Percentiles rank a stretch among this genome's conserved stretches.
These are phyloP conservation scores for Cladorrhinum sp. DNA, from an alignment of 2,329 filamentous ascomycete genomes.

Conservation along the genomic window DNA sequence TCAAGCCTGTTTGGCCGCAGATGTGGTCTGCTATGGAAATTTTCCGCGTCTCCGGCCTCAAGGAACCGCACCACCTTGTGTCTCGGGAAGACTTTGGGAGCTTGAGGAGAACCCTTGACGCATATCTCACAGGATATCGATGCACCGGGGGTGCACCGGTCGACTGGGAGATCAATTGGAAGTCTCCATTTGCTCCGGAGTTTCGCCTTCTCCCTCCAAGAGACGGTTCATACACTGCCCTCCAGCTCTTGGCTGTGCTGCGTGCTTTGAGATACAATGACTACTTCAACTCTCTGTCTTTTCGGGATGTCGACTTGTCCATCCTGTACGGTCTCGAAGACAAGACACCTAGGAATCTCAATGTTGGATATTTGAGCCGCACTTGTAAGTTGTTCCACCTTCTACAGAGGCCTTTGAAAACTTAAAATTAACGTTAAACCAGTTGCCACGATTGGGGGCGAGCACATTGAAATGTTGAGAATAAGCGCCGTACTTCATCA, in stretches of 20 bases:
- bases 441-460: slow-evolving; percentile 32
- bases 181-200: slow-evolving; percentile 46
- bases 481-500: slow-evolving; percentile 53
- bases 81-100: slow-evolving; percentile 54
- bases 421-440: slow-evolving; percentile 42
- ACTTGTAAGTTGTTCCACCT: slow-evolving; percentile 41
- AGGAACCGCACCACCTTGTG: slow-evolving; percentile 51
- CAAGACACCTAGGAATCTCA: slow-evolving; percentile 40
- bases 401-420: slow-evolving; percentile 21
- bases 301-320: slow-evolving; percentile 50
- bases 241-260: slow-evolving; percentile 56
- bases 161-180: slow-evolving; percentile 52
- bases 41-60: slow-evolving; percentile 52
- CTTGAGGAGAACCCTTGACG: slow-evolving; percentile 52
- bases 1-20: slow-evolving; percentile 59
- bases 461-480: slow-evolving; percentile 47
- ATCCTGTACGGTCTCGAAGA: slow-evolving; percentile 42
- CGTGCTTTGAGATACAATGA: slow-evolving; percentile 57
- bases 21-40: slow-evolving; percentile 51
- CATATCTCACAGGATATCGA: slow-evolving; percentile 52
- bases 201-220: slow-evolving; percentile 50
- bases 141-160: slow-evolving; percentile 47
- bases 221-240: slow-evolving; percentile 42
- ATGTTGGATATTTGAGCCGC: slow-evolving; percentile 50
- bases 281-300: slow-evolving; percentile 58